A percentile compares a stretch with the other conserved stretches of the same genome.
These are phyloP conservation scores for Brassica cretica DNA, from an alignment of 345 rosid species.

Conservation along the genomic window DNA sequence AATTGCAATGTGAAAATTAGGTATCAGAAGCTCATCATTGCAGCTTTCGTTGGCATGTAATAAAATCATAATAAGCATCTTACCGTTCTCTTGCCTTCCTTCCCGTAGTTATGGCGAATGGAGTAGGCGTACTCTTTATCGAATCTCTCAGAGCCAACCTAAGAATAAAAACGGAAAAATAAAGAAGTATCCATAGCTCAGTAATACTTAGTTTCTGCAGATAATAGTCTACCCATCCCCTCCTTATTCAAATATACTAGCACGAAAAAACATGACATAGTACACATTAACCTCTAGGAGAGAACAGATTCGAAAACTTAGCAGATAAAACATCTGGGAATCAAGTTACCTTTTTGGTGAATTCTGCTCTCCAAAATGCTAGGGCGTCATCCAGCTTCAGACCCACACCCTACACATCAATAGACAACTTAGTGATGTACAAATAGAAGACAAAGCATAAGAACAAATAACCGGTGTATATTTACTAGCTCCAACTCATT, in stretches of 20 bases:
- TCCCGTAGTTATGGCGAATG: slow-evolving; percentile 93
- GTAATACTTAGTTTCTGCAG: slow-evolving; percentile 5
- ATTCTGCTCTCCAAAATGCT: slow-evolving; percentile 94
- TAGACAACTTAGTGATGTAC: background rate
- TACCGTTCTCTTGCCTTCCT: slow-evolving; percentile 92
- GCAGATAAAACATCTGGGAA: slow-evolving; percentile 12
- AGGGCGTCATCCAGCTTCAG: slow-evolving; percentile 91
- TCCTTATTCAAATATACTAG: no score
- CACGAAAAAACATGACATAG: background rate
- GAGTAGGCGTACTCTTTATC: slow-evolving; percentile 87
- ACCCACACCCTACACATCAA: slow-evolving; percentile 67
- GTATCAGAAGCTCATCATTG: slow-evolving; percentile 10
- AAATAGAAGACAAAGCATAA: background rate
- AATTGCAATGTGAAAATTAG: slow-evolving; percentile 21
- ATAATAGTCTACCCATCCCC: background rate
- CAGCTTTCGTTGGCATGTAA: background rate
- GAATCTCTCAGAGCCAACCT: slow-evolving; percentile 90
- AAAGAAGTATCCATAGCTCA: background rate
- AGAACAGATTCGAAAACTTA: background rate
- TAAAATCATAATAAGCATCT: slow-evolving; percentile 24
- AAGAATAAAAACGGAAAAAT: background rate
- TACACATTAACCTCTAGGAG: background rate
- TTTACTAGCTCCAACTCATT: slow-evolving; percentile 28
- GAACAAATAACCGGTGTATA: background rate
- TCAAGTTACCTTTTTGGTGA: slow-evolving; percentile 66